These are phyloP conservation scores for Lepidopterella palustris DNA, from an alignment of 495 filamentous ascomycete species.

Conservation along the genomic window DNA sequence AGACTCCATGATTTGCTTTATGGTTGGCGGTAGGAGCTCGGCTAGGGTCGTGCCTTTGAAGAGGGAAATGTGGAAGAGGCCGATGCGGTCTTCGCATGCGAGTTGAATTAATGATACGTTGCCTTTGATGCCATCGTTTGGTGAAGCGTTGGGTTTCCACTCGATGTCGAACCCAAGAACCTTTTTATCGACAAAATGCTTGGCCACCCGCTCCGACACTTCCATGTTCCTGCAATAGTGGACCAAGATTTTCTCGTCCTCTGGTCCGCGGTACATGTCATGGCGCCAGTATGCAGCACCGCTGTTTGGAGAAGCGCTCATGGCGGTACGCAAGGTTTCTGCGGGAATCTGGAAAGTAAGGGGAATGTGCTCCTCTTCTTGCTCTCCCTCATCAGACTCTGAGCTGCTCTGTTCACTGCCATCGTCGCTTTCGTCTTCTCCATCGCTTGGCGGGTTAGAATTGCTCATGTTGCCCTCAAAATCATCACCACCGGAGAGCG, in stretches of 20 bases:
- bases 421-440: neutral
- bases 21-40: conserved; percentile 31
- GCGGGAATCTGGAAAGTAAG: conserved; percentile 25
- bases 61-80: conserved; percentile 34
- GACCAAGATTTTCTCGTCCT: conserved; percentile 21
- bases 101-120: conserved; percentile 38
- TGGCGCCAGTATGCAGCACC: conserved; percentile 30
- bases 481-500: neutral
- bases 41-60: conserved; percentile 27
- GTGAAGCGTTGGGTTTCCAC: conserved; percentile 27
- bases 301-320: conserved; percentile 24
- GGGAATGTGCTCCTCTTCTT: conserved; percentile 14
- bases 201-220: conserved; percentile 27
- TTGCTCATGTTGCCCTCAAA: neutral
- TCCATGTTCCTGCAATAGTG: conserved; percentile 34
- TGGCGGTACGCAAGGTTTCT: conserved; percentile 20
- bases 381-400: conserved; percentile 4
- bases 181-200: conserved; percentile 31
- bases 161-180: conserved; percentile 40
- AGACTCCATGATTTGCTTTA: conserved; percentile 59
- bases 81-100: conserved; percentile 36
- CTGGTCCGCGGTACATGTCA: conserved; percentile 30
- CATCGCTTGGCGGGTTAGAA: neutral
- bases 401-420: neutral
- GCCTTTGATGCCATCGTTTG: conserved; percentile 25